Evolutionary conservation across 2,329 filamentous ascomycete genomes (phyloP), one percentile per base, ranked within the genome.

Genomic region (Xylariaceae sp.): DNA sequence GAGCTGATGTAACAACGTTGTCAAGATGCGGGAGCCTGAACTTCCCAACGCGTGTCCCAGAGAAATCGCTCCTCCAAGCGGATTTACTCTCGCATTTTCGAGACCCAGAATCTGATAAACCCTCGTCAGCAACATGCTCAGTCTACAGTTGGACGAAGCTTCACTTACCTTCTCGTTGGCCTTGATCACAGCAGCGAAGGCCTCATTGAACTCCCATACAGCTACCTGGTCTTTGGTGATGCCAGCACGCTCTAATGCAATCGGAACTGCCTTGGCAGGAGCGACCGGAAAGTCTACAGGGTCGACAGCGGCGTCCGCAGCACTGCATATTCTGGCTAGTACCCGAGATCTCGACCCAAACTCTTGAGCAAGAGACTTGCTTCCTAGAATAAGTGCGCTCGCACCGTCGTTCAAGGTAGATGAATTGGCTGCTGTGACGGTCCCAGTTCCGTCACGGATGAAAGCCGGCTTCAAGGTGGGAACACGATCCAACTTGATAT

Each of bases 141-240:
- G 28, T 9, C 28, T 9, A n/a, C n/a, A n/a, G 16, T 13, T 11
- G 13, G 24, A 19, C 17, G 37, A 29, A 19, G 12, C 24, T 33
- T 19, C 22, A 41, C 52, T 48, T 57, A 84, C 83, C 79, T 95
- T 90, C 57, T 88, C 85, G 60, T 97, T 96, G 32, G 91, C 90
- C 62, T 93, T 89, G 65, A 96, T 93, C 22, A 96, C 90, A 4
- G 87, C 88, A 19, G 93, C 91, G 62, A 98, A 98, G 0, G 93
- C 93, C 69, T 98, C 93, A 65, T 98, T 98, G 67, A 98, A 95
- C 64, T 97, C 93, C 91, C 93, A 97, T 17, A 96, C 72, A 4
- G 91, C 83, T 34, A 98, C 89, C 64, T 97, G 87, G 35, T 94
- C 85, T 67, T 90, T 89, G 50, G 81, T 88, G 52, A 98, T 90